Evolutionary conservation across 345 rosid species (phyloP), one percentile per base, ranked within the genome.

Genomic region (Populus ilicifolia): DNA sequence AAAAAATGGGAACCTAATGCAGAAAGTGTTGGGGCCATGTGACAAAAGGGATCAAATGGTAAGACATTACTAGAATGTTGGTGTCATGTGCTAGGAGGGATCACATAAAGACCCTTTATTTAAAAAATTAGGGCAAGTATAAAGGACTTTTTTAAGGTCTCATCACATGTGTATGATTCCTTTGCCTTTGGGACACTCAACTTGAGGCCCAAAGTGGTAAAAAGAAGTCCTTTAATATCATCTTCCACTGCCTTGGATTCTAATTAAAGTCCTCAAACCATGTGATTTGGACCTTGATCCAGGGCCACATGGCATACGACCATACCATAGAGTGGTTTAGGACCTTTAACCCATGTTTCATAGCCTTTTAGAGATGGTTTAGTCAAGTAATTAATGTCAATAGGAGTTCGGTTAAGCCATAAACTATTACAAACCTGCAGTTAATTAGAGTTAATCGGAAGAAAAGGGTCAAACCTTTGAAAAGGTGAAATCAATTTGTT

Each of bases 231-330:
- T 81, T 75, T 56, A 67, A 74, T 64, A 59, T 72, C 27, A 33
- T 66, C 46, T 80, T 72, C 67, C 82, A 75, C 74, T 79, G 11
- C 86, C 84, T 87, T 82, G 90, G 86, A 87, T 84, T 81, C 87
- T 82, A 81, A 79, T 79, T 80, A 77, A 84, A 80, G 86, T 75
- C 79, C 71, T 80, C 65, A 71, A 76, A 75, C 64, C 88, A 84
- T 82, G 87, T 85, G 88, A 75, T 46, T 77, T 64, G 75, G 29
- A 73, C 46, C 77, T 61, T 63, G 70, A 73, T 41, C 66, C 62
- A 69, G 74, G 70, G 69, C 79, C 75, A 43, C 54, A 67, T 59
- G 71, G 33, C 74, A 48, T 39, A 27, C 27, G 21, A 29, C 61
- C 27, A 16, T 67, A 35, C 35, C 5, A 35, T 76, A 75, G 63